A percentile compares a stretch with the other conserved stretches of the same genome.
These are phyloP conservation scores for Pleurotus eryngii DNA, from an alignment of 768 basidiomycete genomes.

Conservation along the genomic window DNA sequence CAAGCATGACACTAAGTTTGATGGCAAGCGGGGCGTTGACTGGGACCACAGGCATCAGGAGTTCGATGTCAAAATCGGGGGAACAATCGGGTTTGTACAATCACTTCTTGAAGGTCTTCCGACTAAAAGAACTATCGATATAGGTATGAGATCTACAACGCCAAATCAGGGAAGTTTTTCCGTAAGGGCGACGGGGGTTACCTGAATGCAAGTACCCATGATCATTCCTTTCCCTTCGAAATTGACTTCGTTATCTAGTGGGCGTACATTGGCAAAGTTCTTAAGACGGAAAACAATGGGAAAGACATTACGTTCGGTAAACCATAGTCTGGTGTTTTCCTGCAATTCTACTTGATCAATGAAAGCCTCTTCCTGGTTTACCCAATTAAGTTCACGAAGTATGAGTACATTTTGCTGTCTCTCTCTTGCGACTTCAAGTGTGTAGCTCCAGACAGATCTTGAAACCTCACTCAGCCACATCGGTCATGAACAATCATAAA, in stretches of 20 bases:
- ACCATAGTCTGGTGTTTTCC: background rate
- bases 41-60: constrained; percentile 13
- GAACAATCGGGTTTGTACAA: constrained; percentile 9
- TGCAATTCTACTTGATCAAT: background rate
- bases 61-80: constrained; percentile 9
- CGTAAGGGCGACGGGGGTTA: constrained; percentile 3
- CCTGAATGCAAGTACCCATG: background rate
- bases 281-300: background rate
- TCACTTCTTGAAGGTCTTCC: background rate
- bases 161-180: background rate
- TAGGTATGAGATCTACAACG: constrained; percentile 11
- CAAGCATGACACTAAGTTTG: constrained; percentile 2
- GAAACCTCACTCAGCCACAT: no score
- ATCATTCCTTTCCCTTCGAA: background rate
- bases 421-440: no score
- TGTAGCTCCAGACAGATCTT: no score
- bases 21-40: constrained; percentile 4
- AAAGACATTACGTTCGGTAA: background rate
- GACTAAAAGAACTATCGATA: background rate
- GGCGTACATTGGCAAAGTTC: background rate
- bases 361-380: background rate
- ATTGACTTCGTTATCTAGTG: background rate
- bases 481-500: background rate
- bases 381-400: background rate
- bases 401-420: background rate